Base-by-base conservation (phyloP, 2,329 filamentous ascomycete species). In the Pseudofabraea citricarpa region DNA sequence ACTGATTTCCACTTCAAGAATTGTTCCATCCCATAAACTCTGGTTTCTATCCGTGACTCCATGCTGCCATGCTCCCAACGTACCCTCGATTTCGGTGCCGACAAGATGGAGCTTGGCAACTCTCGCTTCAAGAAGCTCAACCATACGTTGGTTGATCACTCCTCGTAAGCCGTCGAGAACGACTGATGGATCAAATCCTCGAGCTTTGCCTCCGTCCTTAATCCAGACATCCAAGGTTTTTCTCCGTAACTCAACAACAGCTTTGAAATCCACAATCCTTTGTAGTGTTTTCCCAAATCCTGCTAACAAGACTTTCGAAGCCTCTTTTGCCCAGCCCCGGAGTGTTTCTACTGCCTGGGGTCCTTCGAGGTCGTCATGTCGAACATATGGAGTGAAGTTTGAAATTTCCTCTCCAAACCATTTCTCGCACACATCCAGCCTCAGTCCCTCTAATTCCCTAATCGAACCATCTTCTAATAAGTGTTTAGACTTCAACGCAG, bases 401-500 rank as follows among this genome's bases (percentile, higher is more conserved):
- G 79, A 79, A 32, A 95, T 86, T 47, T 94, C 88, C 6, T 90
- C 81, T 15, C 85, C 77, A 49, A 93, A 86, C 86, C 90, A 95
- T 16, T 75, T 75, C 50, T 83, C 80, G 56, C 88, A 81, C 8
- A 93, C 67, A 57, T 95, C 89, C 20, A 96, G 68, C 26, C 86
- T 79, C 10, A 95, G 67, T 13, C 83, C 84, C 51, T 87, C 79
- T 1, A 93, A 64, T 1, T 69, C 65, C 42, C 75, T 74, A 15
- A 96, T 69, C 2, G 81, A 73, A 1, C 74, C 64, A 59, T 94
- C 87, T n/a, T 79, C 78, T 3, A 96, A 67, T 10, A 97, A 69
- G 0, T 84, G 79, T 6, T 76, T 75, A 40, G 75, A 74, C 62
- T 91, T 91, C 5, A 95, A 64, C 18, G 72, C 75, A 6, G 73